phyloP scores from a whole-genome alignment of 164 flowering plant species.

The Berberis thunbergii region DNA sequence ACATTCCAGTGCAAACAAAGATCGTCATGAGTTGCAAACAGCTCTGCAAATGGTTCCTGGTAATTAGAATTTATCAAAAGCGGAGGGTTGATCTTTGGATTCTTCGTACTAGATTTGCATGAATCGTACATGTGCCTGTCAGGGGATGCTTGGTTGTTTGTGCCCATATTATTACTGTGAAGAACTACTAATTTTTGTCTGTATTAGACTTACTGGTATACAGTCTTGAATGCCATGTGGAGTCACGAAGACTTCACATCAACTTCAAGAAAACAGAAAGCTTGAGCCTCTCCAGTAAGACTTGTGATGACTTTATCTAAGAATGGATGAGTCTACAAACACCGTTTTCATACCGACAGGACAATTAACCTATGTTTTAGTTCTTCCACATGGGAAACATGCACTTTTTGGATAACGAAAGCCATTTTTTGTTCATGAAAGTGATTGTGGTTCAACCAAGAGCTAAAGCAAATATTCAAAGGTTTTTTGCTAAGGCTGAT shows the following conservation, averaged over 20 bases:
- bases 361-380: too few species aligned
- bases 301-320: too few species aligned
- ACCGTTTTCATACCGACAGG: too few species aligned
- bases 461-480: too few species aligned
- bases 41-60: constrained; percentile 57
- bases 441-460: too few species aligned
- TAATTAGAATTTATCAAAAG: constrained; percentile 14
- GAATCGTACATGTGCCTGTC: background rate
- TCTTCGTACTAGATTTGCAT: background rate
- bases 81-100: background rate
- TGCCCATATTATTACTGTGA: background rate
- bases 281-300: too few species aligned
- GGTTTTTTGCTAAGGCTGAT: too few species aligned
- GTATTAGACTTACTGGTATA: background rate
- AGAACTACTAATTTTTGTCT: background rate
- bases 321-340: too few species aligned
- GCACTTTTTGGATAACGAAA: too few species aligned
- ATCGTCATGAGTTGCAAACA: constrained; percentile 52
- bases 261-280: background rate
- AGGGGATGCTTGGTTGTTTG: background rate
- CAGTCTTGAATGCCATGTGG: background rate
- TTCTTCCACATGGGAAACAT: too few species aligned
- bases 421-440: too few species aligned
- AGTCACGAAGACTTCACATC: background rate
- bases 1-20: constrained; percentile 30